Percentiles rank a stretch among this genome's conserved stretches.
These are phyloP conservation scores for Calcarisporium arbuscula DNA, from an alignment of 2,329 filamentous ascomycete species.

Conservation along the genomic window DNA sequence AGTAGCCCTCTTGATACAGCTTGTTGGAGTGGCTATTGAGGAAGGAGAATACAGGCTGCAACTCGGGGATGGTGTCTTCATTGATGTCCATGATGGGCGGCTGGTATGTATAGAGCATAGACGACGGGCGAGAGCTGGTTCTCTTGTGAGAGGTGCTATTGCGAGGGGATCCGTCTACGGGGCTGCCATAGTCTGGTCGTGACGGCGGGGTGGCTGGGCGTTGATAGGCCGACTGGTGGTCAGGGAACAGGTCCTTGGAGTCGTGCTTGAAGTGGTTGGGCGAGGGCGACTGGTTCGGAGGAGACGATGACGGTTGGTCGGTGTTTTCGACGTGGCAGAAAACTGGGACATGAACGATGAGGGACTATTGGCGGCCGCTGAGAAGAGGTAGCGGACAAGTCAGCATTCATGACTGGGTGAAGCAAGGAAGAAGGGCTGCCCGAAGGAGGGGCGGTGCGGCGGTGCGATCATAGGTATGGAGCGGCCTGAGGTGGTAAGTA, in stretches of 20 bases:
- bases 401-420: background rate
- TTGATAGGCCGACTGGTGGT: slow-evolving; percentile 29
- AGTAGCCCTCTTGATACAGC: slow-evolving; percentile 96
- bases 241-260: slow-evolving; percentile 23
- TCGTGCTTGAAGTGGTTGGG: slow-evolving; percentile 24
- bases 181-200: slow-evolving; percentile 34
- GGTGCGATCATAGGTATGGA: too few species aligned
- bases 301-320: slow-evolving; percentile 40
- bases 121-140: slow-evolving; percentile 64
- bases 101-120: slow-evolving; percentile 80
- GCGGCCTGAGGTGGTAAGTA: too few species aligned
- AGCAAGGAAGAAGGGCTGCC: too few species aligned
- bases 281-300: slow-evolving; percentile 29
- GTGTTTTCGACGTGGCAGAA: slow-evolving; percentile 46
- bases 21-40: slow-evolving; percentile 95
- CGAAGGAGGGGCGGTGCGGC: too few species aligned
- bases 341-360: slow-evolving; percentile 78
- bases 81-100: slow-evolving; percentile 80
- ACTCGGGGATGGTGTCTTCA: slow-evolving; percentile 81
- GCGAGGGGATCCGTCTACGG: slow-evolving; percentile 35
- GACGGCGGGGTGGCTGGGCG: slow-evolving; percentile 33
- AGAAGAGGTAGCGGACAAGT: background rate
- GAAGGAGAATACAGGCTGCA: slow-evolving; percentile 89
- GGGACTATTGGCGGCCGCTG: background rate
- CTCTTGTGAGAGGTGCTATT: slow-evolving; percentile 35